These are phyloP conservation scores for Teunomyces lycoperdinae DNA, from an alignment of 805 yeast species.

Conservation along the genomic window DNA sequence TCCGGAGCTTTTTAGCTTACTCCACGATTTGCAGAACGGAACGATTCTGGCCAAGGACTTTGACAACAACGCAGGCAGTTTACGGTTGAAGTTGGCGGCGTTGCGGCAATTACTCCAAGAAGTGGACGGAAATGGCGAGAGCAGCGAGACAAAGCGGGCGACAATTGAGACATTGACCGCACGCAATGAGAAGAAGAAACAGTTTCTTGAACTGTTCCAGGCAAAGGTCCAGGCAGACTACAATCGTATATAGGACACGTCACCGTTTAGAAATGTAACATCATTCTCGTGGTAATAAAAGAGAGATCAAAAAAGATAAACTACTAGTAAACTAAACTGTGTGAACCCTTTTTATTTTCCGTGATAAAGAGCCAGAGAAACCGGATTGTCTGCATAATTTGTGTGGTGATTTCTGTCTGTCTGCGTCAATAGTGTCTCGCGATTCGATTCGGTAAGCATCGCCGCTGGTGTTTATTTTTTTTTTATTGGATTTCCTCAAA, in stretches of 20 bases:
- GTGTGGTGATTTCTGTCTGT: background rate
- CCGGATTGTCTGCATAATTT: background rate
- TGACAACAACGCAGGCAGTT: conserved; percentile 44
- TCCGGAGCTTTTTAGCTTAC: conserved; percentile 35
- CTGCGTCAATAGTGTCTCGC: background rate
- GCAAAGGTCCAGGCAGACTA: conserved; percentile 11
- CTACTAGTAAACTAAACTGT: no score
- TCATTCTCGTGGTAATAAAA: background rate
- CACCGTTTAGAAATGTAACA: background rate
- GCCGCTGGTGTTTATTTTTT: no score
- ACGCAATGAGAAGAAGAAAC: conserved; percentile 25
- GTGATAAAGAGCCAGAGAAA: no score
- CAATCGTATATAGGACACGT: conserved; percentile 1
- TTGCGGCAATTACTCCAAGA: conserved; percentile 35
- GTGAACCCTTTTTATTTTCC: no score
- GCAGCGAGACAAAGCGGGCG: conserved; percentile 33
- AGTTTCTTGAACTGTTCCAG: conserved; percentile 18
- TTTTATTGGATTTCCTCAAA: background rate
- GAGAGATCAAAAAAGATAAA: no score
- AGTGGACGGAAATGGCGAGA: conserved; percentile 45
- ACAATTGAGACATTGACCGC: conserved; percentile 31
- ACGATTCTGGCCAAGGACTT: conserved; percentile 39
- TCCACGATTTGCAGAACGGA: conserved; percentile 36
- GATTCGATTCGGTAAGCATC: no score
- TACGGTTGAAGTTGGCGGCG: conserved; percentile 38